Evolutionary conservation across 1,284 basidiomycete genomes (phyloP).

Genomic region (Apiotrichum porosum): DNA sequence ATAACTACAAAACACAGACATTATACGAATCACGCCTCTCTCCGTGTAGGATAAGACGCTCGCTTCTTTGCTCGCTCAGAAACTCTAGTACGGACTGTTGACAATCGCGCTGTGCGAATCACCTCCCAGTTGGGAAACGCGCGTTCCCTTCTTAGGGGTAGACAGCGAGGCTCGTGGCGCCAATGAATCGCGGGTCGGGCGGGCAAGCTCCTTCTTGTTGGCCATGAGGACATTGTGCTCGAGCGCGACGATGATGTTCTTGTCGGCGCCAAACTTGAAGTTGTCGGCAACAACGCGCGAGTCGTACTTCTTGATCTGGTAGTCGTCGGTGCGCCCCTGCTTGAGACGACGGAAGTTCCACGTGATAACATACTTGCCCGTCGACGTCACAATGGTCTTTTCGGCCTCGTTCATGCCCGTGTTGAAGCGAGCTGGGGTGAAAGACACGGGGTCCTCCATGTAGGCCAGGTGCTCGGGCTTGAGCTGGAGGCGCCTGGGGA

Average conservation of each 20-base stretch:
- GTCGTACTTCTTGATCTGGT: constrained; percentile 91
- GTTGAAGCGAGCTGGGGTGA: constrained; percentile 95
- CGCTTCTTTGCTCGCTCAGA: no score
- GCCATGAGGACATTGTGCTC: constrained; percentile 90
- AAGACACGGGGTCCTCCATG: constrained; percentile 83
- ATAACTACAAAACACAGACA: constrained; percentile 3
- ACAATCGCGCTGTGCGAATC: constrained; percentile 39
- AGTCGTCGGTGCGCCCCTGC: constrained; percentile 81
- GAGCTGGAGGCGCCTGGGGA: constrained; percentile 82
- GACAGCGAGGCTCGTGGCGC: constrained; percentile 10
- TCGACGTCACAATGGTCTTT: constrained; percentile 94
- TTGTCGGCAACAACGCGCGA: constrained; percentile 92
- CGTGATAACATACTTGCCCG: constrained; percentile 88
- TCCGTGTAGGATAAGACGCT: no score
- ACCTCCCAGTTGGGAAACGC: constrained; percentile 1
- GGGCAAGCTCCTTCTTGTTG: constrained; percentile 82
- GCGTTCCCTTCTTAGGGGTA: constrained; percentile 31
- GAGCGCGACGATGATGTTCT: constrained; percentile 92
- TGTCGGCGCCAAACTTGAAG: constrained; percentile 92
- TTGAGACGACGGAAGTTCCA: constrained; percentile 97
- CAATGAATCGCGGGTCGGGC: constrained; percentile 10
- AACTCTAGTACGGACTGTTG: constrained; percentile 43
- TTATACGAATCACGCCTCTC: neutral
- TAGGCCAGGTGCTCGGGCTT: constrained; percentile 90
- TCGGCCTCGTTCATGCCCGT: constrained; percentile 79